These are phyloP conservation scores for Blepharisma stoltei DNA, from an alignment of 73 alveolate species.

Conservation along the genomic window DNA sequence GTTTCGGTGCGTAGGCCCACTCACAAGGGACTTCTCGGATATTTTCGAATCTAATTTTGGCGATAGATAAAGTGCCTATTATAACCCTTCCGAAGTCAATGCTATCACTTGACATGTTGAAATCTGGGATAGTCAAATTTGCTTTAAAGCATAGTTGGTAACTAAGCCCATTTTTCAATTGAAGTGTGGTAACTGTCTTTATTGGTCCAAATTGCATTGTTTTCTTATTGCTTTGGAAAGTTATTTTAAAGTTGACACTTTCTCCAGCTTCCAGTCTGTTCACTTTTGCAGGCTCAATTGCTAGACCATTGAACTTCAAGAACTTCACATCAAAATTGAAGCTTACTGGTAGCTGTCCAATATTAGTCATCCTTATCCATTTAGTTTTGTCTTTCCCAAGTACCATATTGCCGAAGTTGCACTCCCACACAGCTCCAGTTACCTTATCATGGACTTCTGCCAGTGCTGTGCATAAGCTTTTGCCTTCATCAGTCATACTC, in stretches of 20 bases:
- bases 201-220: slow-evolving; percentile 92
- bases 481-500: not conserved
- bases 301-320: slow-evolving; percentile 61
- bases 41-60: slow-evolving; percentile 91
- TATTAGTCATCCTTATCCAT: slow-evolving; percentile 63
- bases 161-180: slow-evolving; percentile 92
- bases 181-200: slow-evolving; percentile 80
- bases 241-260: slow-evolving; percentile 54
- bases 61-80: slow-evolving; percentile 87
- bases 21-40: slow-evolving; percentile 95
- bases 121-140: slow-evolving; percentile 95
- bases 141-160: slow-evolving; percentile 88
- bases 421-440: slow-evolving; percentile 57
- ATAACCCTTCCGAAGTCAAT: slow-evolving; percentile 96
- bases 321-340: slow-evolving; percentile 68
- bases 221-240: slow-evolving; percentile 69
- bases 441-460: slow-evolving; percentile 45
- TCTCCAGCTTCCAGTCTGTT: slow-evolving; percentile 62
- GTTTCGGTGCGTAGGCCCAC: slow-evolving; percentile 89
- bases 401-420: slow-evolving; percentile 87
- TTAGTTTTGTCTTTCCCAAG: slow-evolving; percentile 67
- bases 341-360: slow-evolving; percentile 60
- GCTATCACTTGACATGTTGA: slow-evolving; percentile 76
- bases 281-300: slow-evolving; percentile 78
- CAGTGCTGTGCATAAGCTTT: slow-evolving; percentile 32